Evolutionary conservation across 768 basidiomycete species (phyloP).

Genomic region (Pholiota conissans): DNA sequence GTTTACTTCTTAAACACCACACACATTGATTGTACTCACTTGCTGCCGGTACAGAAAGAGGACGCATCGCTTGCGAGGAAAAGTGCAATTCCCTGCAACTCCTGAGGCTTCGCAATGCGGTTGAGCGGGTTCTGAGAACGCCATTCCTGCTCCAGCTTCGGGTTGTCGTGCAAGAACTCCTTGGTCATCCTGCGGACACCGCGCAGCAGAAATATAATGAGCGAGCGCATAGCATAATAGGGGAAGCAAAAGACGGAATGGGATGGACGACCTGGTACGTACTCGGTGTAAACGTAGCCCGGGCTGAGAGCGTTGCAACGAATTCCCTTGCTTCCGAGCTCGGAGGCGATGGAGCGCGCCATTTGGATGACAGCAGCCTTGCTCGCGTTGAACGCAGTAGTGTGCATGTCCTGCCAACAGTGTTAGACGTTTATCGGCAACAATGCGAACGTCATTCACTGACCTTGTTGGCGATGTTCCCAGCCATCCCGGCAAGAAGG

Average conservation of each 20-base stretch:
- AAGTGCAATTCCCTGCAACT: constrained; percentile 62
- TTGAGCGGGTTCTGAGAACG: constrained; percentile 63
- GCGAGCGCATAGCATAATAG: too few species aligned
- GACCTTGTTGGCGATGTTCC: constrained; percentile 53
- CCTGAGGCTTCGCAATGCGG: constrained; percentile 65
- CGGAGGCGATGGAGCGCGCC: constrained; percentile 75
- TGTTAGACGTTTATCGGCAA: not conserved
- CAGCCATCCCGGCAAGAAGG: constrained; percentile 62
- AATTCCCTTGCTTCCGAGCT: constrained; percentile 64
- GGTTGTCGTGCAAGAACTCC: constrained; percentile 41
- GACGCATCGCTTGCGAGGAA: constrained; percentile 72
- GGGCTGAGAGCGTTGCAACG: constrained; percentile 74
- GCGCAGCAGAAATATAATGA: not conserved
- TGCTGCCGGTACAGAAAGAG: constrained; percentile 74
- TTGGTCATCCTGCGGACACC: constrained; percentile 32
- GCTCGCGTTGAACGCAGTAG: constrained; percentile 73
- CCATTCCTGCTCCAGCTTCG: constrained; percentile 55
- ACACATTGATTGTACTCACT: constrained; percentile 45
- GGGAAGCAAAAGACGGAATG: not conserved
- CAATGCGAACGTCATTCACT: not conserved
- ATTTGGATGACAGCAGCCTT: constrained; percentile 80
- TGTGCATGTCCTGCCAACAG: constrained; percentile 39
- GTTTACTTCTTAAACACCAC: too few species aligned
- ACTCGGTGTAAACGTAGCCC: constrained; percentile 72
- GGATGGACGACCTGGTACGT: constrained; percentile 6